Base-by-base conservation (phyloP, 257 asterid species). In the Solanum gracilifrons region DNA sequence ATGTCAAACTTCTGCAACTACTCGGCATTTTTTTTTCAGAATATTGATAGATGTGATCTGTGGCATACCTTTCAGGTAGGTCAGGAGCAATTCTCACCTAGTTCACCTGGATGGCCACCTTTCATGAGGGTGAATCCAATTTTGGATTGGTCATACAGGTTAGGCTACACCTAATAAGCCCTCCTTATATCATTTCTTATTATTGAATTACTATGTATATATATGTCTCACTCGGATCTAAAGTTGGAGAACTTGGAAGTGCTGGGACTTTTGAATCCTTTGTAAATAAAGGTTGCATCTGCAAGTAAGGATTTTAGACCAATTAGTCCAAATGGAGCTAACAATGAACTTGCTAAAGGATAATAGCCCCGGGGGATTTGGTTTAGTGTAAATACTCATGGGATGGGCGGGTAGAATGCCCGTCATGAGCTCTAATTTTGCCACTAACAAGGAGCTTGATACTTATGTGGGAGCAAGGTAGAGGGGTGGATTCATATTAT, bases 71-170 rank as follows among this genome's bases (percentile, higher is more conserved):
- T 90, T 86, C 92, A 95, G 99, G 97, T 95, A 80, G 98, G 98
- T 85, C 99, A 95, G 86, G 98, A 94, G 87, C 99, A 96, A 87
- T 95, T 96, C 93, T 94, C 98, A 43, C 98, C 98, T 13, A 96
- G 99, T 92, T 94, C 99, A 60, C 95, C 95, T 64, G 98, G 99
- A 76, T 95, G 98, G 98, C 98, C 99, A 29, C 92, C 98, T 91
- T 96, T 96, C 90, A 96, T 96, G 99, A 94, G 98, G 93, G 97
- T 96, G 89, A 96, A 96, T 91, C 99, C 99, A 89, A 94, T 96
- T 68, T 91, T 96, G 93, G 99, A 95, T 92, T 96, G 99, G 99
- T 96, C 98, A 32, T 96, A 95, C 94, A 95, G 98, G 99, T 95
- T 48, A 7, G 85, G 0, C 2, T 18, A 15, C 9, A 35, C 64